Conservation (phyloP, 2,329 filamentous ascomycete species). For the Botrytis porri region DNA sequence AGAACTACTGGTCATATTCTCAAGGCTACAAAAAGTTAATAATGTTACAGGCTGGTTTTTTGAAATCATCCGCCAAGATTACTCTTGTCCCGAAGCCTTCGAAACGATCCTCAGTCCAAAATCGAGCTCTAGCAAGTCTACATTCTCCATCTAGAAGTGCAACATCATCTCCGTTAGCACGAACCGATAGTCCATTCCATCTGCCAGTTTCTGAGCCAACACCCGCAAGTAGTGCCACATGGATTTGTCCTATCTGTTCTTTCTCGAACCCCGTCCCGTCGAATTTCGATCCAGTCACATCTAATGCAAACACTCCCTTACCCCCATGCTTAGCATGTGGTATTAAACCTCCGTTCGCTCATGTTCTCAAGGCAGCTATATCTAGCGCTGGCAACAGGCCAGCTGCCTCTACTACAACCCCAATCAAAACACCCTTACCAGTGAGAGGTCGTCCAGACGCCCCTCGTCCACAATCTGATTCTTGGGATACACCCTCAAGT, state of each 20-base stretch:
- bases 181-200: slow-evolving; percentile 45
- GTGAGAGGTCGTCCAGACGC: slow-evolving; percentile 31
- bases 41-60: slow-evolving; percentile 68
- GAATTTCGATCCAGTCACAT: slow-evolving; percentile 85
- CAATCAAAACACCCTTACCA: slow-evolving; percentile 34
- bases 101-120: slow-evolving; percentile 61
- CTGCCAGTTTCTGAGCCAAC: slow-evolving; percentile 46
- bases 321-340: slow-evolving; percentile 90
- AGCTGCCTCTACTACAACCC: slow-evolving; percentile 32
- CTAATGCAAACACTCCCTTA: slow-evolving; percentile 73
- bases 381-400: slow-evolving; percentile 63
- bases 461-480: slow-evolving; percentile 30
- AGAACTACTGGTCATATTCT: slow-evolving; percentile 27
- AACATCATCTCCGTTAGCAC: slow-evolving; percentile 47
- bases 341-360: slow-evolving; percentile 81
- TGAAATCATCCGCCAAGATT: slow-evolving; percentile 93
- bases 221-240: slow-evolving; percentile 66
- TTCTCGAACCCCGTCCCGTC: slow-evolving; percentile 90
- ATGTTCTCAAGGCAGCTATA: slow-evolving; percentile 84
- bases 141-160: slow-evolving; percentile 47
- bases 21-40: slow-evolving; percentile 25
- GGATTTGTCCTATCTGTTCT: slow-evolving; percentile 94
- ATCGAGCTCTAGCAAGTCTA: slow-evolving; percentile 49
- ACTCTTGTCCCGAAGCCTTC: slow-evolving; percentile 79
- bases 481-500: slow-evolving; percentile 22